Base-by-base conservation (phyloP, 2,329 filamentous ascomycete genomes). In the Xylariaceae sp. region DNA sequence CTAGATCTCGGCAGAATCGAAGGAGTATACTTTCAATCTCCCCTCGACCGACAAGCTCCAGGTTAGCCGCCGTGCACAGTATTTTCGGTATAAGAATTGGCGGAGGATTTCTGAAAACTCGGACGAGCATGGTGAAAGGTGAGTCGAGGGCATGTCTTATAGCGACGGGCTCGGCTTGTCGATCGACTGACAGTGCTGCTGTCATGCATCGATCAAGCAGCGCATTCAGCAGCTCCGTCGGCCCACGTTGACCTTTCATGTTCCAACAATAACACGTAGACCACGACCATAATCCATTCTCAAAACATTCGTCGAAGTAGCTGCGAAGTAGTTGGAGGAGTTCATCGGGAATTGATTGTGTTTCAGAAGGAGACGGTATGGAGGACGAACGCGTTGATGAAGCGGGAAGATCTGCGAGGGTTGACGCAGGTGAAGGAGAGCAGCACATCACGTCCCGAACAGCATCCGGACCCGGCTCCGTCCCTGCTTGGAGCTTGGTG, bases 131-230 rank as follows among this genome's bases (percentile, higher is more conserved):
- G 24, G 52, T 48, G 43, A 59, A 57, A 4, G 56, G 51, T 16
- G 48, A 38, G 34, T 59, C 56, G 4, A 59, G 55, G 7, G 50
- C 50, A 4, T 47, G 49, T 16, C 48, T 48, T 43, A 57, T 43
- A 22, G 45, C 47, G 18, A 43, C 44, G 4, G 54, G 48, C 28
- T 56, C 54, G 32, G 55, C 52, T 18, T 57, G 55, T 15, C 56
- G 53, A 30, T 46, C 49, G n/a, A 54, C 48, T 8, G 55, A 52
- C 24, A 57, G 35, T 15, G 51, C 54, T 38, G 55, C 52, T 4
- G 56, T 59, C 44, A 59, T 54, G 35, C 53, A 55, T 40, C 56
- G 53, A 37, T 59, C 56, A 19, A 57, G 39, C 4, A 57, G 24
- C 12, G 56, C 52, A 43, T 49, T 57, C 9, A 59, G 34, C 22